Evolutionary conservation across 2,329 filamentous ascomycete genomes (phyloP), one percentile per base, ranked within the genome.

Genomic region (Penicillium sp.): DNA sequence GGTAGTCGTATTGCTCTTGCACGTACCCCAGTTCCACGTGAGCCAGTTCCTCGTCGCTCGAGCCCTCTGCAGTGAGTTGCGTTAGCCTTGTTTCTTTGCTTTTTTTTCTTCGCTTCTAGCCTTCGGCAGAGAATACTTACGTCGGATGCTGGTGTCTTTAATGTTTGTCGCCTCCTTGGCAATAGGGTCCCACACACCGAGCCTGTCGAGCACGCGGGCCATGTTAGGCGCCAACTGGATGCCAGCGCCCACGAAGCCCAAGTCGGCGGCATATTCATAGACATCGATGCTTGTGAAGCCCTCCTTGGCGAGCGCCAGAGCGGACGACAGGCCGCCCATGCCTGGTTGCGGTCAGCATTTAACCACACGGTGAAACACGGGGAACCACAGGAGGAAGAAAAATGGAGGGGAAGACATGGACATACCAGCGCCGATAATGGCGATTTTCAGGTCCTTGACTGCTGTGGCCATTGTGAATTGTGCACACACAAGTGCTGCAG

Each of bases 191-290:
- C 89, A 93, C 58, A 88, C 87, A 9, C 86, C 89, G 40, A 92
- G 75, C 14, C 80, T 77, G 66, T 90, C 86, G 12, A 94, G 79
- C 8, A 94, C 88, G 2, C 88, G 82, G 3, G 86, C 85, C 81
- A 93, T 88, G 63, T 94, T 95, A 0, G 90, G 90, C 0, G 90
- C 88, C 57, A 93, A 79, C 69, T 95, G 90, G 62, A 94, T 93
- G 5, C 90, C 90, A 1, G 90, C 90, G 23, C 90, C 90, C 1
- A 93, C 89, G 64, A 93, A 93, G 5, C 89, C 89, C 3, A 93
- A 79, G 62, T 84, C 82, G 4, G 86, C 83, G 0, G 89, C 89
- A 35, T 80, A 82, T 69, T 93, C 90, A 69, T 85, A 93, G 51
- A 93, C 83, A 55, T 87, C 79, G 65, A 93, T 86, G 57, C 88